phyloP scores from a whole-genome alignment of 768 basidiomycete species.

The Termitomyces sp. region DNA sequence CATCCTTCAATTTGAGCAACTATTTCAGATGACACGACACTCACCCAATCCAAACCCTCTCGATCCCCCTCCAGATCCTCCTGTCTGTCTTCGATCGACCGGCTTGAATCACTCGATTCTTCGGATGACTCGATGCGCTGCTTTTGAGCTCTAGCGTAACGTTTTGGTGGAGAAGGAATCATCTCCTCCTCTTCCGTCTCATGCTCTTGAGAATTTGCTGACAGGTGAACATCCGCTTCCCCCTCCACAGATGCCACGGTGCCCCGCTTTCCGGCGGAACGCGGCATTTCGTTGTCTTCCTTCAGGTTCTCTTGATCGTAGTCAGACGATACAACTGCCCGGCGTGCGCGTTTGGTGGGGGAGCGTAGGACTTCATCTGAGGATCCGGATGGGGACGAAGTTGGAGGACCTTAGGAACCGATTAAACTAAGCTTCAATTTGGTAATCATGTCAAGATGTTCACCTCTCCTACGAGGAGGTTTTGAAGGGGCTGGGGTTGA shows the following conservation, averaged over 20 bases:
- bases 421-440: neutral
- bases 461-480: too few species aligned
- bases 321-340: neutral
- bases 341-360: neutral
- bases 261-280: neutral
- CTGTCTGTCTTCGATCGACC: neutral
- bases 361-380: neutral
- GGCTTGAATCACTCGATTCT: neutral
- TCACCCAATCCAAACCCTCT: neutral
- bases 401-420: neutral
- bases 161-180: neutral
- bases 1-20: neutral
- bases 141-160: neutral
- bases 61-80: neutral
- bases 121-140: neutral
- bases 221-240: neutral
- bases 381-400: neutral
- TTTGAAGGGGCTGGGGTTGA: too few species aligned
- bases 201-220: neutral
- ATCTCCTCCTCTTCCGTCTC: neutral
- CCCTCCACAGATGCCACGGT: too few species aligned
- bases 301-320: neutral
- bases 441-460: neutral
- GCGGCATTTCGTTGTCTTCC: neutral
- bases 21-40: too few species aligned